Evolutionary conservation across 2,329 filamentous ascomycete species (phyloP), one percentile per base, ranked within the genome.

Genomic region (Fusarium multiceps): DNA sequence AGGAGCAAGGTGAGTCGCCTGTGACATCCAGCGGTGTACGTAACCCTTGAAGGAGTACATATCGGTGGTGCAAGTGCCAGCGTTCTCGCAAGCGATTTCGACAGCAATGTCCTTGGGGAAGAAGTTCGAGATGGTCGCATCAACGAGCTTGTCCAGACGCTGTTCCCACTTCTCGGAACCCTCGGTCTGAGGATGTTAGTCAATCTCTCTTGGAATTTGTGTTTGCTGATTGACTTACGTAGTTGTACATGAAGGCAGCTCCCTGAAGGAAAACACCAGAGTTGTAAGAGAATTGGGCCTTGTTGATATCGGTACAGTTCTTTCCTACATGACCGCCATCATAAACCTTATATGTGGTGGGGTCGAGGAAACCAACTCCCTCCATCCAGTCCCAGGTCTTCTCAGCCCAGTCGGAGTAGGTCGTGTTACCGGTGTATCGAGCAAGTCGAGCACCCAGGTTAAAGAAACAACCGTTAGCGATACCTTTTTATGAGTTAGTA

Each of bases 361-460:
- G 82, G 66, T 90, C 87, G 55, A 94, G 85, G 66, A 90, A 86
- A 5, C 86, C 85, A 4, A 90, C 80, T 5, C 75, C 74, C 34
- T 77, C 77, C 16, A 88, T 83, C 88, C 91, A 90, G 43, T 92
- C 82, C 81, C 86, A 93, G 1, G 85, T 84, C 74, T 86, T 88
- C 59, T 85, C 83, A 2, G 90, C 91, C 83, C 88, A 90, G 8
- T 89, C 82, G 4, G 83, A 81, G 71, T 93, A 93, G 0, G 89
- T 90, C 2, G 82, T 72, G 73, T 93, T 91, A 32, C 82, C 82
- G 0, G 90, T 92, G 79, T 93, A 94, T 12, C 89, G 86, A 0
- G 89, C 91, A 13, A 95, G 84, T 11, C 92, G 87, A 18, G 92
- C 87, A n/a, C 85, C 87, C 21, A 90, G 78, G 75, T 90, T 88